Base-by-base conservation (phyloP, 495 filamentous ascomycete genomes). In the Xylaria castorea region DNA sequence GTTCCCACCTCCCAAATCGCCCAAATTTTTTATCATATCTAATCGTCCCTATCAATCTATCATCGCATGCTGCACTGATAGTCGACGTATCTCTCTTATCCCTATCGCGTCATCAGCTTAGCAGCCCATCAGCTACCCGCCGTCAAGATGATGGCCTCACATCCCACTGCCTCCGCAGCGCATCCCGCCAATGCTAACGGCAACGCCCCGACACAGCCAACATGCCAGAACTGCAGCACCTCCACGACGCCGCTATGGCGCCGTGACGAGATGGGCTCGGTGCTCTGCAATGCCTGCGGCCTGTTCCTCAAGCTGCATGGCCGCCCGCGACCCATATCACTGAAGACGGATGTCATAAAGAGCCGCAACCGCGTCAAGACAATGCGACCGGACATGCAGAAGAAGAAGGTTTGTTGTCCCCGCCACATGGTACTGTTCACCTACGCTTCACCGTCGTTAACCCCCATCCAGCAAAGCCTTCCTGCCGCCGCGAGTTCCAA, bases 341-440 rank as follows among this genome's bases (percentile, higher is more conserved):
- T 99, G 75, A 99, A 99, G 85, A 99, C 97, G 57, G 97, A 99
- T 85, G 94, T 98, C 72, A 99, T 99, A 84, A 99, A 99, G 84
- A 97, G 95, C 85, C 94, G 96, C 76, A 99, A 99, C 80, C 91
- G 96, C 68, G 95, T 98, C 63, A 98, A 98, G 86, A 96, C 94
- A 58, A 89, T 92, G 71, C 85, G 87, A 38, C 83, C 87, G 1
- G 93, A 92, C 7, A 91, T 94, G 75, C 91, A 90, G 12, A 89
- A 91, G 66, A 96, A 95, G 84, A 98, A 97, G 89, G 95, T 95
- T 77, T 51, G 75, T 74, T 65, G 60, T 73, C 22, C 76, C 75
- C 34, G 57, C 71, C 46, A 36, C 66, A 38, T 36, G 50, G 48
- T 60, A 50, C 71, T 63, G 36, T 42, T 66, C 25, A n/a, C 50